Base-by-base conservation (phyloP, 2,329 filamentous ascomycete genomes). In the Septoria linicola region DNA sequence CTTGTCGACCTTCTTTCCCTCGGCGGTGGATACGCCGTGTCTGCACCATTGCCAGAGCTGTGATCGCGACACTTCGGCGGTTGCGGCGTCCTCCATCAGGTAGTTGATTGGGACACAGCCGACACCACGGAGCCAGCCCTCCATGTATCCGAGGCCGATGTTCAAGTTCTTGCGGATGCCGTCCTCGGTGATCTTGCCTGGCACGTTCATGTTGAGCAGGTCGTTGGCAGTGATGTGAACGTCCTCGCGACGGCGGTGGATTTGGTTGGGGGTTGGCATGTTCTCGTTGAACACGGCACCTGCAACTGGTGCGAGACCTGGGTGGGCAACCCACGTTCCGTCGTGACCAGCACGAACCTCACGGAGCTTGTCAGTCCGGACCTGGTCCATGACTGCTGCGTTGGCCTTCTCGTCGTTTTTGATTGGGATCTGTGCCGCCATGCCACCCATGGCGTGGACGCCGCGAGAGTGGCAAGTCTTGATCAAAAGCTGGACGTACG, bases 391-490 rank as follows among this genome's bases (percentile, higher is more conserved):
- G 34, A 54, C 58, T 23, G 61, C 59, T 19, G 53, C 51, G 46
- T 59, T 60, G 32, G 55, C 59, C 34, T 54, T 53, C 90, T 85
- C 82, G 73, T 97, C 88, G 70, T 93, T 87, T 80, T 97, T 97
- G 79, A 97, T 96, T 57, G 93, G 93, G 67, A 99, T 99, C 74
- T 97, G 93, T 32, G 93, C 93, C 2, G 93, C 92, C 93, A 99
- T 97, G 60, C 93, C 93, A 63, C 93, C 82, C 93, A 97, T 97
- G 59, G 93, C 93, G 73, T 97, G 93, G n/a, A 97, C 93, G 49
- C 91, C 90, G 63, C 93, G 86, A 70, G 85, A 2, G 92, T 99
- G 93, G 79, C 93, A 99, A 51, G 93, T 97, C 81, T 96, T 92
- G 75, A 99, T 96, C 60, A 99, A 82, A 34, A 97, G 84, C 74